Conservation (phyloP, 768 basidiomycete genomes). For the Gyrodon lividus region DNA sequence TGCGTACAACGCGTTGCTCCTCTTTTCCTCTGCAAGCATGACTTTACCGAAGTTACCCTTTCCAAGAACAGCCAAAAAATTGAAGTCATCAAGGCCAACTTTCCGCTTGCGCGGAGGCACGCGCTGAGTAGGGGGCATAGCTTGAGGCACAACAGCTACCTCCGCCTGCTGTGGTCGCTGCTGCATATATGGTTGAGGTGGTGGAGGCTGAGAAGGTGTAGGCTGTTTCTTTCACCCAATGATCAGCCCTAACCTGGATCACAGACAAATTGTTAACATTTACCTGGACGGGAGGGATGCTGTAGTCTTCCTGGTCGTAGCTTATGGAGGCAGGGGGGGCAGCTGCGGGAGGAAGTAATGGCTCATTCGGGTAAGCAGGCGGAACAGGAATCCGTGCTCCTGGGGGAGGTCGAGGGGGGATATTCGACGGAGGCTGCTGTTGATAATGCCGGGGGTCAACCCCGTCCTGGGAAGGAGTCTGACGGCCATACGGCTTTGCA, state of each 20-base stretch:
- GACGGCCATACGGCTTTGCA: slow-evolving; percentile 23
- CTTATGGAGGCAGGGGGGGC: slow-evolving; percentile 13
- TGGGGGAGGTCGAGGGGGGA: slow-evolving; percentile 35
- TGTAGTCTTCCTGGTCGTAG: slow-evolving; percentile 33
- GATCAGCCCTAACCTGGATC: slow-evolving; percentile 3
- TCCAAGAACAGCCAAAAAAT: slow-evolving; percentile 96
- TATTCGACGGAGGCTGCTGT: slow-evolving; percentile 32
- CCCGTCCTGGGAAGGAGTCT: slow-evolving; percentile 33
- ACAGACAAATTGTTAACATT: background rate
- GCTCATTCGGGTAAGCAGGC: slow-evolving; percentile 36
- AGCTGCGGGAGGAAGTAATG: slow-evolving; percentile 23
- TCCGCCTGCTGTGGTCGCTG: slow-evolving; percentile 35
- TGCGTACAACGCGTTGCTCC: slow-evolving; percentile 83
- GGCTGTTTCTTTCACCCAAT: slow-evolving; percentile 13
- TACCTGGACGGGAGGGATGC: slow-evolving; percentile 23
- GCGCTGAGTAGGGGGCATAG: slow-evolving; percentile 38
- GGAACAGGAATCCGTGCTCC: slow-evolving; percentile 39
- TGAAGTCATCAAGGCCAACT: slow-evolving; percentile 97
- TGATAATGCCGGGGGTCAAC: slow-evolving; percentile 43
- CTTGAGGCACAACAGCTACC: slow-evolving; percentile 24
- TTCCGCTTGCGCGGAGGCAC: slow-evolving; percentile 65
- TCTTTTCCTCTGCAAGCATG: slow-evolving; percentile 99
- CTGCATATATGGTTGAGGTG: slow-evolving; percentile 23
- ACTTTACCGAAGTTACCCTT: slow-evolving; percentile 99
- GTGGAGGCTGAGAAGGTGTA: slow-evolving; percentile 13